Base-by-base conservation (phyloP, 2,329 filamentous ascomycete species). In the Monosporascus sp. region DNA sequence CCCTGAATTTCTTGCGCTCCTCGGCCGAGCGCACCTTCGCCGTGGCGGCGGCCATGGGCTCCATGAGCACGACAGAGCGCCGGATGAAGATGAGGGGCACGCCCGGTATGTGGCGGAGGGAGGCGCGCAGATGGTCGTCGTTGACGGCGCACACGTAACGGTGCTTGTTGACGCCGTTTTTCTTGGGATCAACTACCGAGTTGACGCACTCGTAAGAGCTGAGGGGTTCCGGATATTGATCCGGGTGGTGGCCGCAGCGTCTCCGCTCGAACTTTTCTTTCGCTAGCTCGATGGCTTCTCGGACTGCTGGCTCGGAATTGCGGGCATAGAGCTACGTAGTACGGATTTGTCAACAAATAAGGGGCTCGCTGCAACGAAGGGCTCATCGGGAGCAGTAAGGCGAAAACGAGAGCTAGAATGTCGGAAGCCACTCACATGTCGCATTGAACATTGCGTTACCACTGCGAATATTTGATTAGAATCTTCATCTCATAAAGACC, bases 381-480 rank as follows among this genome's bases (percentile, higher is more conserved):
- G 31, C 31, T 35, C 11, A 5, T 41, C 17, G 38, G 18, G 17
- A 18, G 17, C 3, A 41, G 43, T 46, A 22, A 27, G 9, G 11
- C 31, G 5, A 11, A 35, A 35, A 14, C 31, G 11, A 14, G 31
- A 35, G n/a, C 2, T 46, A n/a, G 11, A 31, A 24, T 2, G 18
- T 43, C 7, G 11, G 6, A 25, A 15, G 25, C n/a, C 8, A 46
- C 43, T 31, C 43, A 46, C 43, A 67, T 90, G 87, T 61, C 88
- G 84, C 68, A 92, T 91, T 54, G 83, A 87, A 73, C 88, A 91
- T 73, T 90, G 87, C 20, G 88, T 90, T 58, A 92, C 89, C 82
- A 91, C 83, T 86, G 54, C 17, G 18, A 50, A 18, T 25, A 27
- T 41, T 3, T 17, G 17, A 38, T 55, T 47, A 57, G 49, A 47